A percentile compares a stretch with the other conserved stretches of the same genome.
Conservation (phyloP, 495 filamentous ascomycete species). For the Cercophora scortea region DNA sequence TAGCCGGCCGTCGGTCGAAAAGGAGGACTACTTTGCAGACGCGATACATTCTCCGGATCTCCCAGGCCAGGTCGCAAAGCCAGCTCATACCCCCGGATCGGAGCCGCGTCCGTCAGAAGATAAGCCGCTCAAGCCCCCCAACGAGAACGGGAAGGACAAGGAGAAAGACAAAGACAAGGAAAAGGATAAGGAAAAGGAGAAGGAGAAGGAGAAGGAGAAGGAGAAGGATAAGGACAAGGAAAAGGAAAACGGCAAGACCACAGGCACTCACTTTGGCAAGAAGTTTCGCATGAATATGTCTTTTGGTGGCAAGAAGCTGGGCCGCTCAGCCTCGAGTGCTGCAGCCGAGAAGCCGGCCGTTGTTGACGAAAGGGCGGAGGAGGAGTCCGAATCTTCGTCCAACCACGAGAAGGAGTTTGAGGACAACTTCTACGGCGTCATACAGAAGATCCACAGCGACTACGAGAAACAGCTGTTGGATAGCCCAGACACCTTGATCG, state of each 20-base stretch:
- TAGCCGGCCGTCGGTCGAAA: conserved; percentile 31
- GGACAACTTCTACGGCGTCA: conserved; percentile 70
- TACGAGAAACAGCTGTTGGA: conserved; percentile 62
- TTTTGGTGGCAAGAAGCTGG: conserved; percentile 72
- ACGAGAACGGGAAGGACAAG: conserved; percentile 42
- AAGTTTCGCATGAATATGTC: conserved; percentile 83
- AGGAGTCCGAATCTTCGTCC: conserved; percentile 55
- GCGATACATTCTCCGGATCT: conserved; percentile 33
- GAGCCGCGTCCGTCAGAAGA: background rate
- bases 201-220: conserved; percentile 40
- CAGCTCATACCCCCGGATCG: conserved; percentile 24
- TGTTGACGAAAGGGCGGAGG: conserved; percentile 57
- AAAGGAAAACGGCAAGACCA: conserved; percentile 60
- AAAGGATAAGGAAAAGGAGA: conserved; percentile 53
- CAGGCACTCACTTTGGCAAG: conserved; percentile 67
- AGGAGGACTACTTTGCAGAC: conserved; percentile 40
- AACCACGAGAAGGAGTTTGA: conserved; percentile 81
- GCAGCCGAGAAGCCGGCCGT: conserved; percentile 61
- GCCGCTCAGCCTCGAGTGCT: conserved; percentile 62
- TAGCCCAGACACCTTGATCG: conserved; percentile 45
- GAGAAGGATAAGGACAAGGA: conserved; percentile 50
- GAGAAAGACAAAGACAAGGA: conserved; percentile 43
- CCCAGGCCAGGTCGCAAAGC: conserved; percentile 9
- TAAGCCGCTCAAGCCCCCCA: conserved; percentile 28
- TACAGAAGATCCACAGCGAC: conserved; percentile 68